phyloP scores from a whole-genome alignment of 1,284 basidiomycete species.

The Dichomitus squalens region DNA sequence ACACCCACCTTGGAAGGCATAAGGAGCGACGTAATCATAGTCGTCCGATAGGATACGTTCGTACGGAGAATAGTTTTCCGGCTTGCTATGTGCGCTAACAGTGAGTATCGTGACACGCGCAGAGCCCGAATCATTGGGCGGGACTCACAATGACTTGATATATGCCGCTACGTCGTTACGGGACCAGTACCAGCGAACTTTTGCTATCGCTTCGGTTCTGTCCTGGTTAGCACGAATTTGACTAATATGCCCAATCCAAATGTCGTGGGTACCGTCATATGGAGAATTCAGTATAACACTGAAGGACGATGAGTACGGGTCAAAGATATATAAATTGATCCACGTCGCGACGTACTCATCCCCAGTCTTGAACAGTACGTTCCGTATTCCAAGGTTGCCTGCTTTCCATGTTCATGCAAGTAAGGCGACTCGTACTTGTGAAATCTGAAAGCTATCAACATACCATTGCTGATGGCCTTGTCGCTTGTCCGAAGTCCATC shows the following conservation, averaged over 20 bases:
- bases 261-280: slow-evolving; percentile 8
- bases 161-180: slow-evolving; percentile 9
- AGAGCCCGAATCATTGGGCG: too few species aligned
- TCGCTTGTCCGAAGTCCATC: neutral
- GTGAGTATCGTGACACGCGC: neutral
- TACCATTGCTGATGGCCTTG: neutral
- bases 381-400: neutral
- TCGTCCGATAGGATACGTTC: slow-evolving; percentile 25
- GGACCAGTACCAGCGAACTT: slow-evolving; percentile 23
- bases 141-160: slow-evolving; percentile 15
- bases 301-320: neutral
- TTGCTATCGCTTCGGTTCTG: neutral
- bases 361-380: slow-evolving; percentile 2
- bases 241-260: slow-evolving; percentile 17
- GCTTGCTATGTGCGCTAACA: neutral
- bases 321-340: too few species aligned
- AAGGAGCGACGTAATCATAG: slow-evolving; percentile 17
- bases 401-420: neutral
- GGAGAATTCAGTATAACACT: slow-evolving; percentile 19
- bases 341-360: slow-evolving; percentile 10
- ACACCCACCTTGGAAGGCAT: slow-evolving; percentile 14
- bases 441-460: too few species aligned
- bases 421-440: neutral
- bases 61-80: slow-evolving; percentile 6
- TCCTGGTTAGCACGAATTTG: slow-evolving; percentile 11